Percentiles rank a stretch among this genome's conserved stretches.
Conservation (phyloP, 805 yeast genomes). For the Brettanomyces custersianus region DNA sequence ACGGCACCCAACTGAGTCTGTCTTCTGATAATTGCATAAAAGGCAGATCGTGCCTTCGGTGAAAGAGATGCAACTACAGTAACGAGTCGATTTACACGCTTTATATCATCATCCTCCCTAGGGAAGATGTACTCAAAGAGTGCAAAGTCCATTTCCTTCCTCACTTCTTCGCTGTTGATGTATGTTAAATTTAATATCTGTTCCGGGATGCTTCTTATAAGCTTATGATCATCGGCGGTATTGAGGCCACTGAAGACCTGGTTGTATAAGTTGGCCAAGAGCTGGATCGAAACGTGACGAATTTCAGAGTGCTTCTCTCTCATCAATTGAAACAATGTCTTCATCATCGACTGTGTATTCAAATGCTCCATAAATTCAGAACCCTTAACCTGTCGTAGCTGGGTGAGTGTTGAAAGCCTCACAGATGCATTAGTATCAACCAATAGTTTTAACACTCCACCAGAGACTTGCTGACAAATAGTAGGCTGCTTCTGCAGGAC, state of each 20-base stretch:
- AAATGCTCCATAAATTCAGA: conserved; percentile 38
- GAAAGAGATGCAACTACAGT: conserved; percentile 40
- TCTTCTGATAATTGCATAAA: conserved; percentile 59
- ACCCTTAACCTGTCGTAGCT: conserved; percentile 39
- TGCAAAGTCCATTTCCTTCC: conserved; percentile 51
- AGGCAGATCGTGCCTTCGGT: conserved; percentile 51
- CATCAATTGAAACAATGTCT: conserved; percentile 49
- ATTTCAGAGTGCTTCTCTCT: conserved; percentile 65
- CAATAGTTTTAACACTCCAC: conserved; percentile 58
- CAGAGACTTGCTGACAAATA: conserved; percentile 39
- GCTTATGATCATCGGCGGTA: conserved; percentile 15
- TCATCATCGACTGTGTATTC: conserved; percentile 37
- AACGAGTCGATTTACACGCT: conserved; percentile 47
- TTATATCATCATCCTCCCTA: conserved; percentile 29
- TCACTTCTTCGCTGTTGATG: conserved; percentile 62
- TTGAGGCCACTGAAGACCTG: conserved; percentile 28
- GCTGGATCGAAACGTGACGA: conserved; percentile 47
- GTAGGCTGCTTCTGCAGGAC: conserved; percentile 39
- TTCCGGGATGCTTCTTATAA: conserved; percentile 51
- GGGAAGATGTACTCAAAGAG: conserved; percentile 58
- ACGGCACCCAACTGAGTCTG: conserved; percentile 55
- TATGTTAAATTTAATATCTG: conserved; percentile 57
- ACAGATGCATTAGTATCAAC: conserved; percentile 71
- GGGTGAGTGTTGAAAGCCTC: conserved; percentile 49
- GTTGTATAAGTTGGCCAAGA: conserved; percentile 49